These are phyloP conservation scores for Diaporthe sp. DNA, from an alignment of 2,329 filamentous ascomycete genomes.

Conservation along the genomic window DNA sequence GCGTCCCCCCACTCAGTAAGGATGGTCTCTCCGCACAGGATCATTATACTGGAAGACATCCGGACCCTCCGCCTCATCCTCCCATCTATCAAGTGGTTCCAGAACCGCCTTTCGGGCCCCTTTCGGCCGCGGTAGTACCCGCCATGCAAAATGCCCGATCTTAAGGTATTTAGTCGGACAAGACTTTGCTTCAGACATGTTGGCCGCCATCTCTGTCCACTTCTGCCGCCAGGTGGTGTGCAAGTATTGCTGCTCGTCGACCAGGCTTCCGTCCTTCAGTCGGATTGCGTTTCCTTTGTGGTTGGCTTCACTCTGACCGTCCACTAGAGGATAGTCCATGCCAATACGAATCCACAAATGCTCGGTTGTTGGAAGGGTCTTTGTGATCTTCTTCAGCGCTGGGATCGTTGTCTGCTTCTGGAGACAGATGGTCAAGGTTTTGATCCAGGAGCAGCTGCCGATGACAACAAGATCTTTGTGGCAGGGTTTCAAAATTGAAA, in stretches of 20 bases:
- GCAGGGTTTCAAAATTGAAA: slow-evolving; percentile 25
- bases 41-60: slow-evolving; percentile 33
- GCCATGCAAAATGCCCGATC: slow-evolving; percentile 36
- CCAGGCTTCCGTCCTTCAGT: slow-evolving; percentile 9
- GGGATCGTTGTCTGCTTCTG: slow-evolving; percentile 8
- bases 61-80: slow-evolving; percentile 23
- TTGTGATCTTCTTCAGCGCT: background rate
- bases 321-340: slow-evolving; percentile 33
- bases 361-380: background rate
- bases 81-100: slow-evolving; percentile 31
- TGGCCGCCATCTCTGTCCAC: slow-evolving; percentile 30
- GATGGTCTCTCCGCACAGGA: slow-evolving; percentile 29
- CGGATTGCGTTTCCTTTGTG: slow-evolving; percentile 32
- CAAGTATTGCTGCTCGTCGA: slow-evolving; percentile 33
- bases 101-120: background rate
- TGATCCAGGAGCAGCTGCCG: slow-evolving; percentile 17
- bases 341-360: slow-evolving; percentile 33
- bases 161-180: slow-evolving; percentile 36
- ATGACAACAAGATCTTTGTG: slow-evolving; percentile 16
- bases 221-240: slow-evolving; percentile 17
- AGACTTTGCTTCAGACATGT: background rate
- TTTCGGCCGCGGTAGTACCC: slow-evolving; percentile 5
- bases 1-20: background rate
- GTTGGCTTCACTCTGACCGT: slow-evolving; percentile 1
- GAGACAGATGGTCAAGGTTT: slow-evolving; percentile 24